Base-by-base conservation (phyloP, 2,329 filamentous ascomycete species). In the Fusarium sp. region DNA sequence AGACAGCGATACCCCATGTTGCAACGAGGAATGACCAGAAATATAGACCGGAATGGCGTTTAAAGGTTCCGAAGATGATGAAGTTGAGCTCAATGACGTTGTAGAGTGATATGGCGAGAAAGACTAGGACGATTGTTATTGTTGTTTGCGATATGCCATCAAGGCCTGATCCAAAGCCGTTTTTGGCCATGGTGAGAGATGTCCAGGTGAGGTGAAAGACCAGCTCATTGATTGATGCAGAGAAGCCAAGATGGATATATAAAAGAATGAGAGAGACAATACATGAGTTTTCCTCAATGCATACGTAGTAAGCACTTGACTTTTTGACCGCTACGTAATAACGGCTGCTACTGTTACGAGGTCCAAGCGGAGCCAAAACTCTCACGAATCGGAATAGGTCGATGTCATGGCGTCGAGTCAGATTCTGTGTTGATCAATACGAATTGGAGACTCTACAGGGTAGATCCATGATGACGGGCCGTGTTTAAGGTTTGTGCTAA, bases 1-100 rank as follows among this genome's bases (percentile, higher is more conserved):
- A 77, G 0, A 77, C n/a, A 1, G 73, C 68, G 15, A 81, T 77
- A 1, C 80, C 80, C 64, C 71, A 74, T 3, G 79, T 77, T 3
- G 79, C 73, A 8, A 75, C 63, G 10, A 80, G 50, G 39, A 81
- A 77, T 39, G 79, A 80, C 79, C 79, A 81, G 31, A 81, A 82
- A 65, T 82, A 82, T 2, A 80, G 70, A 3, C 80, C 78, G 2
- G 66, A 46, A 31, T 77, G 76, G 3, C 75, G 69, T 53, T 79
- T 78, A 57, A 81, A 81, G 53, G 77, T 79, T 18, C 72, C 64
- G 28, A 76, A 74, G 59, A 81, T 78, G 68, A 80, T 78, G 44
- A 78, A 75, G 24, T 65, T 76, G 10, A 81, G 70, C 54, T 81
- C 80, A 44, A 78, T 52, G 44, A 76, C 75, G 53, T 81, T 81